A percentile compares a stretch with the other conserved stretches of the same genome.
Conservation (phyloP, 805 yeast genomes). For the Kodamaea kaohsiungensis region DNA sequence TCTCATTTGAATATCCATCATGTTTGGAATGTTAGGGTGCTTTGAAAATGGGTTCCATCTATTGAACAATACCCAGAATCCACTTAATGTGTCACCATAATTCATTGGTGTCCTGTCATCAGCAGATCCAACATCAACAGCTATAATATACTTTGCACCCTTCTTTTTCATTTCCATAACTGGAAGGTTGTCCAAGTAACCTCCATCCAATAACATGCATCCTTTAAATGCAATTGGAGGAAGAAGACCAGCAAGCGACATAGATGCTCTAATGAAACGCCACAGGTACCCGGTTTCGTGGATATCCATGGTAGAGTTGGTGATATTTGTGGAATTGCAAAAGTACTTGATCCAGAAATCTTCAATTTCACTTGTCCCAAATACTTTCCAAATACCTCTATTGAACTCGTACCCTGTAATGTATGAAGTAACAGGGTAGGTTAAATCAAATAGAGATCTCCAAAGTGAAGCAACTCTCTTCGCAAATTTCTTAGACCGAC, state of each 20-base stretch:
- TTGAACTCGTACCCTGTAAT: conserved; percentile 97
- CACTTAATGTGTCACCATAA: conserved; percentile 91
- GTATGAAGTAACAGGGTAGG: conserved; percentile 92
- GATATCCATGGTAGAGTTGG: conserved; percentile 92
- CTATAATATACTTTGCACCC: conserved; percentile 85
- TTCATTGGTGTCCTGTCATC: conserved; percentile 89
- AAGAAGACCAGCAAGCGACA: conserved; percentile 91
- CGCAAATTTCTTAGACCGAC: conserved; percentile 83
- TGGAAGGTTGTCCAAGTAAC: conserved; percentile 91
- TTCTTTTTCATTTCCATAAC: conserved; percentile 87
- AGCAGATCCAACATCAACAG: conserved; percentile 94
- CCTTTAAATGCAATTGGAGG: conserved; percentile 92
- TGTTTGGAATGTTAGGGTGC: conserved; percentile 86
- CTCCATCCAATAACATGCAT: conserved; percentile 92
- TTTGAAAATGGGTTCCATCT: conserved; percentile 87
- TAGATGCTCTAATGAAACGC: conserved; percentile 93
- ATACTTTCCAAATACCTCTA: conserved; percentile 95
- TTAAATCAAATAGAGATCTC: conserved; percentile 81
- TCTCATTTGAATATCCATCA: conserved; percentile 93
- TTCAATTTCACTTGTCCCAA: conserved; percentile 90
- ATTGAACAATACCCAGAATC: conserved; percentile 86
- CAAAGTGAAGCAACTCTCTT: conserved; percentile 80
- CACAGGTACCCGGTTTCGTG: conserved; percentile 93
- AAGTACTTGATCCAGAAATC: conserved; percentile 92
- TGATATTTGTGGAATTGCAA: conserved; percentile 91